phyloP scores from a whole-genome alignment of 305 asterid genomes.

The Solanum hybrid region DNA sequence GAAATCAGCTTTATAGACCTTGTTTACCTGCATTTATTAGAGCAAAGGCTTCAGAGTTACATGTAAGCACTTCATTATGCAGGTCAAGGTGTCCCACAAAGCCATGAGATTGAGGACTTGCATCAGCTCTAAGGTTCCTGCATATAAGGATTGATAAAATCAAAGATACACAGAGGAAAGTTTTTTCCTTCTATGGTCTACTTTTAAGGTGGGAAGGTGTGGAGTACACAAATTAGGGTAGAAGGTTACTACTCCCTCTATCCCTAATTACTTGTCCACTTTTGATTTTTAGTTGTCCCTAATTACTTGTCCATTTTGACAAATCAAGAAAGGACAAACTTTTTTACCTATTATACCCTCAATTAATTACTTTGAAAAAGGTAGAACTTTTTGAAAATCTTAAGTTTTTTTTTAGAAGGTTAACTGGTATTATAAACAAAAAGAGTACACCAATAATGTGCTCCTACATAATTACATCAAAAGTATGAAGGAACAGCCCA shows the following conservation, averaged over 20 bases:
- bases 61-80: slow-evolving; percentile 60
- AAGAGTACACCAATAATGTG: too few relatives aligned
- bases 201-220: not conserved
- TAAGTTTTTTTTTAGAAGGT: too few relatives aligned
- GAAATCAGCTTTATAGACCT: slow-evolving; percentile 25
- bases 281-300: not conserved
- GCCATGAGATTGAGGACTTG: slow-evolving; percentile 28
- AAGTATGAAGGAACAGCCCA: too few relatives aligned
- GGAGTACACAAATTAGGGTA: not conserved
- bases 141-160: slow-evolving; percentile 18
- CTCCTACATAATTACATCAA: too few relatives aligned
- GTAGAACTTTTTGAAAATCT: too few relatives aligned
- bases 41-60: slow-evolving; percentile 58
- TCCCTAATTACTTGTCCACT: not conserved
- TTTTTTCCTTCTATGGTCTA: not conserved
- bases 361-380: too few relatives aligned
- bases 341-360: too few relatives aligned
- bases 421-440: too few relatives aligned
- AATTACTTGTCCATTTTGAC: not conserved
- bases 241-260: not conserved
- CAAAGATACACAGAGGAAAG: slow-evolving; percentile 4
- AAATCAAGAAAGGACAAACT: not conserved
- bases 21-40: slow-evolving; percentile 57
- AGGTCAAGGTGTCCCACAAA: slow-evolving; percentile 44
- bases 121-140: slow-evolving; percentile 84